Evolutionary conservation across 768 basidiomycete species (phyloP), one percentile per base, ranked within the genome.

Genomic region (Lentinus brumalis): DNA sequence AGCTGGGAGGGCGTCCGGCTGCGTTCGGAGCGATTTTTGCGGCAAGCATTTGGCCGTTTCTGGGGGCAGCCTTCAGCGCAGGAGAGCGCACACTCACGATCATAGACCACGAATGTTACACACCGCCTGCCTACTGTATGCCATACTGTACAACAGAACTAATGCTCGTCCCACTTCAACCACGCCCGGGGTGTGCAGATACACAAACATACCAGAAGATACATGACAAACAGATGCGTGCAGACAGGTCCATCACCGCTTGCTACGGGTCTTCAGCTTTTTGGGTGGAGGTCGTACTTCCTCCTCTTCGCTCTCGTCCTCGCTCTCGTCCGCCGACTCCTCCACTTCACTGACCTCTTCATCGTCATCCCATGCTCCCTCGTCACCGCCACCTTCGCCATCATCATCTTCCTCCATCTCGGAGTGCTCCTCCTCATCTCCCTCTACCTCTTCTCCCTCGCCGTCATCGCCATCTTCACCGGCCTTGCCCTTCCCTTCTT

Each of bases 1-100:
- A 92, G 80, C 65, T 96, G 91, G 93, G 96, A 96, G 69, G 92
- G 91, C n/a, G 80, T 92, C 11, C 86, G 87, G 70, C 91, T 97
- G 88, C 86, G 95, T 66, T 70, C 83, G 21, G 79, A 83, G 64
- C 78, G 79, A 54, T 82, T 87, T 57, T 88, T 83, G 75, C 71
- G 73, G 39, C 71, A 71, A 44, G 74, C 76, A 66, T 53, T 62
- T 9, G 68, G 69, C 2, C 53, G 63, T n/a, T 38, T 69, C 2
- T 65, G 62, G 56, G 62, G 59, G n/a, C 49, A 42, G 31, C 57
- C 55, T 14, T 18, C 46, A 8, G 53, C 52, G 31, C 58, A 31
- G 32, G 41, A 60, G n/a, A 51, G 51, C 26, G 35, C 42, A 18
- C 53, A 50, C 5, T 32, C 57, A 31, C 56, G 59, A 51, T n/a